Conservation (phyloP, 306 rosid species). For the Vigna mungo region DNA sequence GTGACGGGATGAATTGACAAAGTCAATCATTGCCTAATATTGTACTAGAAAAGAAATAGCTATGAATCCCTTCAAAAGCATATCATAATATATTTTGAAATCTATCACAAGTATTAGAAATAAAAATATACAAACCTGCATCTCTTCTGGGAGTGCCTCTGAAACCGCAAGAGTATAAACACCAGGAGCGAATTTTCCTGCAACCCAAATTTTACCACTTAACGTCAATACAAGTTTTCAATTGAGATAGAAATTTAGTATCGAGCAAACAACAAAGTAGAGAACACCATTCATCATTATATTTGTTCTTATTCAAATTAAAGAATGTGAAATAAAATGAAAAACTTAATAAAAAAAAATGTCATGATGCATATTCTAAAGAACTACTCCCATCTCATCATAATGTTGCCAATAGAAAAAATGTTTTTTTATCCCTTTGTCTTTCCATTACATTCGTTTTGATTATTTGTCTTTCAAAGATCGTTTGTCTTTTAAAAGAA, state of each 20-base stretch:
- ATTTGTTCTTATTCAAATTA: neutral
- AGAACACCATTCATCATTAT: neutral
- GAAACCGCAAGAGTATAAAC: constrained; percentile 97
- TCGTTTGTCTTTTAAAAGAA: too few species aligned
- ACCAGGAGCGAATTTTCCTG: constrained; percentile 86
- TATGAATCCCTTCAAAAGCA: constrained; percentile 15
- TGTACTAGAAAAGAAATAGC: neutral
- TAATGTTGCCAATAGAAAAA: neutral
- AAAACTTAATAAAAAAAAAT: neutral
- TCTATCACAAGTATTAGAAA: constrained; percentile 9
- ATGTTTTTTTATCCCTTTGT: too few species aligned
- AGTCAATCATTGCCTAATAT: too few species aligned
- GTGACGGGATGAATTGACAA: too few species aligned
- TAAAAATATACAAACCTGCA: constrained; percentile 70
- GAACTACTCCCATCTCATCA: constrained; percentile 1
- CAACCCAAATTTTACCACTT: constrained; percentile 35
- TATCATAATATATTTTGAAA: constrained; percentile 5
- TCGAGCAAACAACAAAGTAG: neutral
- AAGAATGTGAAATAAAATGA: neutral
- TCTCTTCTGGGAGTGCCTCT: constrained; percentile 91
- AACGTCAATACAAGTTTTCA: constrained; percentile 16
- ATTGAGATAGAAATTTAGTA: neutral
- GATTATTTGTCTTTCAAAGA: too few species aligned
- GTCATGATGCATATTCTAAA: neutral
- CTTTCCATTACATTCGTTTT: too few species aligned